A percentile compares a stretch with the other conserved stretches of the same genome.
These are phyloP conservation scores for Coprinopsis sp. DNA, from an alignment of 768 basidiomycete genomes.

Conservation along the genomic window DNA sequence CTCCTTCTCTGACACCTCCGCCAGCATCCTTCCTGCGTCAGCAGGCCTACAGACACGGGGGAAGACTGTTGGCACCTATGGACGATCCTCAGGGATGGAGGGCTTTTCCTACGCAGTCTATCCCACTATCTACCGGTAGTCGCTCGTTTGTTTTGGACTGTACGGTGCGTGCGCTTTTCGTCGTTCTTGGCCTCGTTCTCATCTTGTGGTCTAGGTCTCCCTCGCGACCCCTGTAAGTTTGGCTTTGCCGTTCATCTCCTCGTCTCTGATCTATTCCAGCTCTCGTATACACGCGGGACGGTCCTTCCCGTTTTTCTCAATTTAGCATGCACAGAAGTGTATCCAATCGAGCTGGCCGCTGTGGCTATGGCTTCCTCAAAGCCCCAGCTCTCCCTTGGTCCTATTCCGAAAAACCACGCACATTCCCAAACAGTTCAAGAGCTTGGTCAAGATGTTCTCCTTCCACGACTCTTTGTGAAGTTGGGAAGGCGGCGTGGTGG, in stretches of 20 bases:
- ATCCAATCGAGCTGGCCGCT: constrained; percentile 9
- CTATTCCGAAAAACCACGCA: not conserved
- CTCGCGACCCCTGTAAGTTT: constrained; percentile 20
- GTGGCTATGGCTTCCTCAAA: not conserved
- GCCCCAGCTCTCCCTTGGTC: not conserved
- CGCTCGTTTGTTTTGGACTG: not conserved
- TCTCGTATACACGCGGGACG: constrained; percentile 20
- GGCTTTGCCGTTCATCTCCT: too few species aligned
- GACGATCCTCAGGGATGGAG: constrained; percentile 21
- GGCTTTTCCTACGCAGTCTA: constrained; percentile 1
- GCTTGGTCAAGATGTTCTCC: not conserved
- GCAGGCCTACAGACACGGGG: constrained; percentile 17
- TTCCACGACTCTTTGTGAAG: constrained; percentile 3
- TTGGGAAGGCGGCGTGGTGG: constrained; percentile 16
- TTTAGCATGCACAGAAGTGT: constrained; percentile 9
- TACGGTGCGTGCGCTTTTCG: constrained; percentile 3
- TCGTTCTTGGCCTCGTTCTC: not conserved
- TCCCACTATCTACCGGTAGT: constrained; percentile 6
- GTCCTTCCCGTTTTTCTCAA: constrained; percentile 20
- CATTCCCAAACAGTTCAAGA: not conserved
- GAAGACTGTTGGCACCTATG: constrained; percentile 14
- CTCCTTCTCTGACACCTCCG: constrained; percentile 14
- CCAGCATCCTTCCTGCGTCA: constrained; percentile 18
- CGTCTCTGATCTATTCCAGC: constrained; percentile 5
- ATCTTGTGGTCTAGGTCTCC: constrained; percentile 15